phyloP scores from a whole-genome alignment of 1,284 basidiomycete species.

The Trametes versicolor region DNA sequence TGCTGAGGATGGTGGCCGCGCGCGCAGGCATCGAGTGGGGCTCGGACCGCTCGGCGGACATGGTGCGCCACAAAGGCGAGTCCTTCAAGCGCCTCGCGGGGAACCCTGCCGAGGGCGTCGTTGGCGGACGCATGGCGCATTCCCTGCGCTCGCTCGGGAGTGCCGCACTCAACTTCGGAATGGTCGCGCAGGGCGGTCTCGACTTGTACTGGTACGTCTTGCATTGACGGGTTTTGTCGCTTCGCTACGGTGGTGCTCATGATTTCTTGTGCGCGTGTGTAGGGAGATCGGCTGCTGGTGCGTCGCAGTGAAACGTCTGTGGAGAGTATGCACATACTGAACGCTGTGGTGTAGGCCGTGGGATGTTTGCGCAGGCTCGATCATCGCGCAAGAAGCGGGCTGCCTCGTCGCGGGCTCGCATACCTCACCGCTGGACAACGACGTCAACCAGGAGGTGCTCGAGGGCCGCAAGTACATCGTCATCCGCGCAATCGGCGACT shows the following conservation, averaged over 20 bases:
- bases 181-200: slow-evolving; percentile 86
- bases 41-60: slow-evolving; percentile 73
- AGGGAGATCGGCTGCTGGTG: slow-evolving; percentile 93
- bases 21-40: slow-evolving; percentile 91
- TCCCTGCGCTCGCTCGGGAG: slow-evolving; percentile 86
- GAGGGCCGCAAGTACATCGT: slow-evolving; percentile 90
- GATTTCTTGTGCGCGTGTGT: slow-evolving; percentile 1
- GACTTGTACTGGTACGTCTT: slow-evolving; percentile 83
- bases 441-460: slow-evolving; percentile 76
- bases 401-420: slow-evolving; percentile 80
- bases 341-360: slow-evolving; percentile 65
- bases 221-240: background rate
- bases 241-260: no score
- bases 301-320: slow-evolving; percentile 32
- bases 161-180: slow-evolving; percentile 85
- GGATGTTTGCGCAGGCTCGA: slow-evolving; percentile 93
- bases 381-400: slow-evolving; percentile 93
- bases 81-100: slow-evolving; percentile 85
- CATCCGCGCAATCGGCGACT: slow-evolving; percentile 72
- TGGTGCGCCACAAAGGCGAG: slow-evolving; percentile 72
- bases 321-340: background rate
- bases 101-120: slow-evolving; percentile 69
- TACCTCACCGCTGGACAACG: slow-evolving; percentile 54
- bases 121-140: slow-evolving; percentile 88
- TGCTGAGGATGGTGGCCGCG: background rate